These are phyloP conservation scores for Saccharum spontaneum DNA, from an alignment of 176 grass and related monocot species.

Conservation along the genomic window DNA sequence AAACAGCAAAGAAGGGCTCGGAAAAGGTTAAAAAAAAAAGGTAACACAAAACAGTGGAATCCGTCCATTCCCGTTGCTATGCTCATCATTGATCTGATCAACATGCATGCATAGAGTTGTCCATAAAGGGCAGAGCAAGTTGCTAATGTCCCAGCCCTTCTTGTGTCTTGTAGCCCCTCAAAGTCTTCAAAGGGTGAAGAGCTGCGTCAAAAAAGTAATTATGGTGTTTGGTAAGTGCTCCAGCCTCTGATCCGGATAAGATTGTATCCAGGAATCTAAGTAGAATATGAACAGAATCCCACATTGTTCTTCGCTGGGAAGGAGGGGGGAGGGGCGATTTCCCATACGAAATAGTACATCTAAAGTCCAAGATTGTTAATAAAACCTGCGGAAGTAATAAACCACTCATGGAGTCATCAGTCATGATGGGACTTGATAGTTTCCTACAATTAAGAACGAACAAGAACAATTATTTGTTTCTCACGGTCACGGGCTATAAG, in stretches of 20 bases:
- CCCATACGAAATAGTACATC: no score
- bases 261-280: conserved; percentile 11
- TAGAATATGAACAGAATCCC: conserved; percentile 10
- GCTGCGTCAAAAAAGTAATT: conserved; percentile 23
- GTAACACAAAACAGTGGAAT: not conserved
- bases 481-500: no score
- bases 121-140: conserved; percentile 14
- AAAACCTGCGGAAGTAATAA: no score
- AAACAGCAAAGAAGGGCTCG: no score
- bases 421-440: no score
- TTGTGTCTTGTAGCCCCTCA: not conserved
- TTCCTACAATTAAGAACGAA: no score
- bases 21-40: not conserved
- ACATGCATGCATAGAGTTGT: not conserved
- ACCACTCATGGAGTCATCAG: no score
- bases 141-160: not conserved
- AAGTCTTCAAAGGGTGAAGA: conserved; percentile 9
- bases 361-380: not conserved
- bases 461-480: no score
- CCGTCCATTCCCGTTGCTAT: not conserved
- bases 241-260: conserved; percentile 17
- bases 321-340: not conserved
- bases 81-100: conserved; percentile 17
- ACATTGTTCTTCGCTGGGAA: not conserved
- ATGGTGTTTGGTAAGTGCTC: conserved; percentile 18